These are phyloP conservation scores for Irineochytrium annulatum DNA, from an alignment of 192 early-diverging fungal species.

Conservation along the genomic window DNA sequence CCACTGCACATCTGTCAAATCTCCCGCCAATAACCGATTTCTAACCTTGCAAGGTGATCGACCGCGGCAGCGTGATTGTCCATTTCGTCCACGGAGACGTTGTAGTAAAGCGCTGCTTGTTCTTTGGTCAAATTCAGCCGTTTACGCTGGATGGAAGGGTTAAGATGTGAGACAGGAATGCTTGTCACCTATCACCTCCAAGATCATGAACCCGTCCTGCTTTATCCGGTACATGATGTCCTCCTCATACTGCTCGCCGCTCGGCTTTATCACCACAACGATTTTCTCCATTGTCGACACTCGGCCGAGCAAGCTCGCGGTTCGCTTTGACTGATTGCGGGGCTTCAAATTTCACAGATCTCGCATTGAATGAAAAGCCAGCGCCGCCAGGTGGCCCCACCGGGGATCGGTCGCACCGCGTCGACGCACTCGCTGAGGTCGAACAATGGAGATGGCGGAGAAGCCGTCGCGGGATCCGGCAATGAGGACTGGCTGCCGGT, in stretches of 20 bases:
- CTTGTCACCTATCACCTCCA: constrained; percentile 25
- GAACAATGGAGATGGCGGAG: constrained; percentile 15
- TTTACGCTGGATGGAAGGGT: constrained; percentile 18
- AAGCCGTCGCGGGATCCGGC: constrained; percentile 17
- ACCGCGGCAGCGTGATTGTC: constrained; percentile 28
- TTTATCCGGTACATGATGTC: constrained; percentile 34
- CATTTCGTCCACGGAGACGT: constrained; percentile 13
- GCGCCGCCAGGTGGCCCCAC: too few relatives aligned
- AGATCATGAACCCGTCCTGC: constrained; percentile 40
- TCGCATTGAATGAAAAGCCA: too few relatives aligned
- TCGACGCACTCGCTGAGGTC: constrained; percentile 43
- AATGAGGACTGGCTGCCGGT: constrained; percentile 58
- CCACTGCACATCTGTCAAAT: constrained; percentile 14
- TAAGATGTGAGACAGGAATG: neutral
- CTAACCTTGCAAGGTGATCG: constrained; percentile 27
- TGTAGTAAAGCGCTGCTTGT: constrained; percentile 40
- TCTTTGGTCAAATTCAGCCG: constrained; percentile 29
- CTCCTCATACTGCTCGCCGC: constrained; percentile 24
- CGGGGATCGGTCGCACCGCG: constrained; percentile 15
- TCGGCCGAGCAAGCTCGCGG: too few relatives aligned
- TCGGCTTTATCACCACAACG: constrained; percentile 42
- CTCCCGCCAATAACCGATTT: neutral
- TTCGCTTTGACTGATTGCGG: too few relatives aligned
- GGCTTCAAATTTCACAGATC: too few relatives aligned
- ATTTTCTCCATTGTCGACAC: constrained; percentile 34